Evolutionary conservation across 805 yeast genomes (phyloP), one percentile per base, ranked within the genome.

Genomic region (Blastobotrys muscicola): DNA sequence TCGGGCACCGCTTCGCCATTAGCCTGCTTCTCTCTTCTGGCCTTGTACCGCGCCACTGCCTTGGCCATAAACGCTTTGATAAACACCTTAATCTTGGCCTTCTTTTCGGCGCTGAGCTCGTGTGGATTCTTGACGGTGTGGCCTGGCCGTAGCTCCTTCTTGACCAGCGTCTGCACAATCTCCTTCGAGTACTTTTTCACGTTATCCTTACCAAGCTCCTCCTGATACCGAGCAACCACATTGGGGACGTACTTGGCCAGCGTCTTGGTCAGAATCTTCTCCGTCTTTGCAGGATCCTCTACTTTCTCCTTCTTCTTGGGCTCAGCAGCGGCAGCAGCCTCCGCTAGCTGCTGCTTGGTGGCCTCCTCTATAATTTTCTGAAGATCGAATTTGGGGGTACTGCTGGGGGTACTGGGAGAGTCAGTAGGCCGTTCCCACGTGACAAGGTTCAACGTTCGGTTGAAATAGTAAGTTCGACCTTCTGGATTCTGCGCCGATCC

Each of bases 161-260:
- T 70, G 0, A 79, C 75, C 36, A 92, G 66, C 0, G 68, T 63
- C 49, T 78, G 74, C 4, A 81, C 86, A 45, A 90, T 76, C 40
- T 87, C 95, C 47, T 77, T 74, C 2, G 95, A 85, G 62, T 87
- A 82, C 33, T 72, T 72, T 62, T 89, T 90, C 41, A 85, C 56
- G 44, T 76, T 71, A 3, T 83, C 94, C 45, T 76, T 78, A 3
- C 86, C 87, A 15, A 90, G 68, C 43, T 77, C 79, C 2, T 68
- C 58, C 50, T 76, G 81, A 59, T 82, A 76, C 51, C 75, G 76
- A 50, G 78, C 78, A 43, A 89, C 69, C 56, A 83, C 61, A 54
- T 87, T 86, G 8, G 97, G 97, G 8, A 90, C 83, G 52, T 76
- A 69, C 11, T 70, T 63, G 1, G 96, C 97, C 58, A 90, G 76